Evolutionary conservation across 805 yeast species (phyloP), one percentile per base, ranked within the genome.

Genomic region (Priceomyces carsonii): DNA sequence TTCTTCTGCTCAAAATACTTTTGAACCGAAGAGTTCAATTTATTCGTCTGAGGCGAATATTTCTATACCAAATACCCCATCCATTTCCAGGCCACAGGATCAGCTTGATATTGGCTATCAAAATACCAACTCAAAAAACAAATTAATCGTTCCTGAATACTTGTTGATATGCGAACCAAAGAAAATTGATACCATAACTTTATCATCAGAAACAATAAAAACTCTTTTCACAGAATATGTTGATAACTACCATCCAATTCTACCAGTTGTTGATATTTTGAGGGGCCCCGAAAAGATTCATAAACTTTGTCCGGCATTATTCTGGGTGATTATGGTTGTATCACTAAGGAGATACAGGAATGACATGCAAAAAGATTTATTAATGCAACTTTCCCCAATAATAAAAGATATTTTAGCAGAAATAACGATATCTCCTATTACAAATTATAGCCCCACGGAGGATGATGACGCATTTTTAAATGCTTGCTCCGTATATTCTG

Each of bases 291-390:
- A 89, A 48, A 66, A 79, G 30, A 73, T 90, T 6, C 86, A 85
- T 56, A 61, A 78, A 39, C 68, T 85, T 12, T 88, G 96, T 39
- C 96, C 97, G 0, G 82, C 91, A 3, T 65, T 91, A 13, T 91
- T 91, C 53, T 91, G 99, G 99, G 90, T 91, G 0, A 81, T 91
- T 10, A 81, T 90, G 79, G 77, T 88, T 26, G 84, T 88, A 1
- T 86, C 95, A 0, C 63, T 89, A 28, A 73, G 99, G 40, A 70
- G 95, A 38, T 71, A 70, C 40, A 66, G 68, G 18, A 58, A 55
- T 18, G 57, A 56, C 26, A 32, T 50, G 9, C 53, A 57, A 35
- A 55, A 66, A 33, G 48, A 52, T 18, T 57, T 83, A n/a, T 75
- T 85, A 50, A 66, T 81, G 47, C 63, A 73, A 17, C 62, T 90